Percentiles rank a stretch among this genome's conserved stretches.
Conservation (phyloP, 2,329 filamentous ascomycete species). For the Colletotrichum sp. region DNA sequence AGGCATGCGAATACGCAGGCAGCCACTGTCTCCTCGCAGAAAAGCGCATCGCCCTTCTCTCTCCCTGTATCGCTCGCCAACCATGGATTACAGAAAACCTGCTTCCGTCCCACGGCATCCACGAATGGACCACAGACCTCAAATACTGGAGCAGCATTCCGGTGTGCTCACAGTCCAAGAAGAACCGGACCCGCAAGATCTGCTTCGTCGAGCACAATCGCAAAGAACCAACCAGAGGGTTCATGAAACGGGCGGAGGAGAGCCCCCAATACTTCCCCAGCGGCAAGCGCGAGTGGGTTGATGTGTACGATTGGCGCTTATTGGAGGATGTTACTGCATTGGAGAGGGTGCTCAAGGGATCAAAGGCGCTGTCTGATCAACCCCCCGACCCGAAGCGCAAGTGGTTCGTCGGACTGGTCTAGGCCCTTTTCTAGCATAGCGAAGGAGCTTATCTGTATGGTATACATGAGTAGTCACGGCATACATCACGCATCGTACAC, state of each 20-base stretch:
- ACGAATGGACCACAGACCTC: conserved; percentile 35
- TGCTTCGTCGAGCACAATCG: conserved; percentile 41
- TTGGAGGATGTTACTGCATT: conserved; percentile 42
- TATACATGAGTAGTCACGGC: not conserved
- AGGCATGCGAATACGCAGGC: conserved; percentile 26
- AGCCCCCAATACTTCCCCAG: conserved; percentile 28
- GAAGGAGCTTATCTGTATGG: not conserved
- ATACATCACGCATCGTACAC: not conserved
- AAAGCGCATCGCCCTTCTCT: conserved; percentile 42
- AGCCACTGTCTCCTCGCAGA: conserved; percentile 39
- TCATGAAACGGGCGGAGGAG: conserved; percentile 37
- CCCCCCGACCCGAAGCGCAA: conserved; percentile 43
- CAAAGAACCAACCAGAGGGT: conserved; percentile 30
- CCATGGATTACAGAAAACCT: conserved; percentile 41
- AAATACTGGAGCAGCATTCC: conserved; percentile 33
- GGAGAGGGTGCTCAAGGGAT: conserved; percentile 34
- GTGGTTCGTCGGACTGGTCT: conserved; percentile 48
- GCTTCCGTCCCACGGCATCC: conserved; percentile 46
- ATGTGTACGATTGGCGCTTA: conserved; percentile 52
- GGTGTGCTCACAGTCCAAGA: not conserved
- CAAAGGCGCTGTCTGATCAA: not conserved
- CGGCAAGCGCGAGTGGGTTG: conserved; percentile 39
- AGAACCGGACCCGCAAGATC: conserved; percentile 4
- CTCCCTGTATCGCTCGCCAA: conserved; percentile 42
- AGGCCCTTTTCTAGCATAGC: not conserved